Evolutionary conservation across 2,329 filamentous ascomycete genomes (phyloP).

Genomic region (Aspergillus latus): DNA sequence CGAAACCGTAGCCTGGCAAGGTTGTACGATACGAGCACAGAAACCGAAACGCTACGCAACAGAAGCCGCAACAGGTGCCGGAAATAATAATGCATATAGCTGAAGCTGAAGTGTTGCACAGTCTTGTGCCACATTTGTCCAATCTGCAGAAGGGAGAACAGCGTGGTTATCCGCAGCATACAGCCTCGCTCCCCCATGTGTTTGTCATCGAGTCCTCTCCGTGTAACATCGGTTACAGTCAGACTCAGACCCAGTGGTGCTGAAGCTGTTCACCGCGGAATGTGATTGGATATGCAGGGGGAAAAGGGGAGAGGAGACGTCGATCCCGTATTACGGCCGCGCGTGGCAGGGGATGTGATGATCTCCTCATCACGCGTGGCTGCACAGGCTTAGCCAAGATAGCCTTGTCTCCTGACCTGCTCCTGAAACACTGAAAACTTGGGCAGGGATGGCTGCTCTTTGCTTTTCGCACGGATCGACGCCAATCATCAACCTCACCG

Average conservation of each 20-base stretch:
- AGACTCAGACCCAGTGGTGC: not conserved
- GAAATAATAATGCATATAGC: not conserved
- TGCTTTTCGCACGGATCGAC: slow-evolving; percentile 5
- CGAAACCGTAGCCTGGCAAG: not conserved
- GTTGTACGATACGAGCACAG: not conserved
- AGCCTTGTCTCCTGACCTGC: slow-evolving; percentile 5
- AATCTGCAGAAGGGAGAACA: not conserved
- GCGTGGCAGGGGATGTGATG: slow-evolving; percentile 15
- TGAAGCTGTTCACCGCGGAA: slow-evolving; percentile 4
- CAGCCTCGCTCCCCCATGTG: slow-evolving; percentile 14
- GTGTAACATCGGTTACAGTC: slow-evolving; percentile 12
- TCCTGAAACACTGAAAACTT: slow-evolving; percentile 14
- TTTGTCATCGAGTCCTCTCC: slow-evolving; percentile 13
- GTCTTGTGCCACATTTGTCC: not conserved
- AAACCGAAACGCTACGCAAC: not conserved
- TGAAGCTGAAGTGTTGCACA: not conserved
- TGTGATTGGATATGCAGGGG: slow-evolving; percentile 10
- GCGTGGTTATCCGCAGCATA: slow-evolving; percentile 12
- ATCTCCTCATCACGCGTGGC: slow-evolving; percentile 15
- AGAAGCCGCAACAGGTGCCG: not conserved
- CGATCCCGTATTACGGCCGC: slow-evolving; percentile 16
- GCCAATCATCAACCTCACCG: not conserved
- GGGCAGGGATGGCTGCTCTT: not conserved
- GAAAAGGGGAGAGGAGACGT: slow-evolving; percentile 14
- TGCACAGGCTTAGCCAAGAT: slow-evolving; percentile 4